Percentiles rank a stretch among this genome's conserved stretches.
phyloP scores from a whole-genome alignment of 2,329 filamentous ascomycete species.

The Paecilomyces sp. region DNA sequence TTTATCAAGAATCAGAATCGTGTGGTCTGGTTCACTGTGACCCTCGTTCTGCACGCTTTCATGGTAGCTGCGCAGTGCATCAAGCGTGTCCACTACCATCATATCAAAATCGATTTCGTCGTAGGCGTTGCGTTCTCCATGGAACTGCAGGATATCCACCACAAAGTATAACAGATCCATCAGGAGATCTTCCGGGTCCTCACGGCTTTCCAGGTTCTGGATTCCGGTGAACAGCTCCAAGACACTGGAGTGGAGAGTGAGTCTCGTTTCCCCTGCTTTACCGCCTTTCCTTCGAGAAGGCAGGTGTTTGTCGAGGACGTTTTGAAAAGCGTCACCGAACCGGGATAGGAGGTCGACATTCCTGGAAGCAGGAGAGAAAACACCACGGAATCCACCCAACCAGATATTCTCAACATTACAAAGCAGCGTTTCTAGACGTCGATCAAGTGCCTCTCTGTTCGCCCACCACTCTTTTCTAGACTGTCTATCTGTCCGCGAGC shows the following conservation, averaged over 20 bases:
- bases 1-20: conserved; percentile 86
- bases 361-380: conserved; percentile 71
- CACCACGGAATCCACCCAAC: conserved; percentile 89
- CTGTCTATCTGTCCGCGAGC: conserved; percentile 65
- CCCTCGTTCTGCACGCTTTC: conserved; percentile 34
- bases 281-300: conserved; percentile 64
- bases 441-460: conserved; percentile 72
- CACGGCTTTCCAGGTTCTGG: conserved; percentile 61
- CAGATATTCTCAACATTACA: conserved; percentile 85
- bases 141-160: conserved; percentile 92
- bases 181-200: conserved; percentile 81
- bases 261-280: conserved; percentile 46
- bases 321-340: conserved; percentile 72
- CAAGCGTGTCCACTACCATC: conserved; percentile 81
- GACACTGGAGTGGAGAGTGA: conserved; percentile 59
- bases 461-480: conserved; percentile 85
- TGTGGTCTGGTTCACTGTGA: conserved; percentile 49
- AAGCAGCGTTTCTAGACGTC: conserved; percentile 67
- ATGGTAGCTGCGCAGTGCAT: conserved; percentile 76
- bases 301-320: conserved; percentile 73
- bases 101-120: conserved; percentile 94
- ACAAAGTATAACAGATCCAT: conserved; percentile 93
- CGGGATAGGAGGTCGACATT: conserved; percentile 59
- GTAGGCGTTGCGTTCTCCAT: conserved; percentile 92
- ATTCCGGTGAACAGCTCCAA: conserved; percentile 85